Percentiles rank a stretch among this genome's conserved stretches.
Evolutionary conservation across 257 asterid species (phyloP).

Genomic region (Rehmannia glutinosa): DNA sequence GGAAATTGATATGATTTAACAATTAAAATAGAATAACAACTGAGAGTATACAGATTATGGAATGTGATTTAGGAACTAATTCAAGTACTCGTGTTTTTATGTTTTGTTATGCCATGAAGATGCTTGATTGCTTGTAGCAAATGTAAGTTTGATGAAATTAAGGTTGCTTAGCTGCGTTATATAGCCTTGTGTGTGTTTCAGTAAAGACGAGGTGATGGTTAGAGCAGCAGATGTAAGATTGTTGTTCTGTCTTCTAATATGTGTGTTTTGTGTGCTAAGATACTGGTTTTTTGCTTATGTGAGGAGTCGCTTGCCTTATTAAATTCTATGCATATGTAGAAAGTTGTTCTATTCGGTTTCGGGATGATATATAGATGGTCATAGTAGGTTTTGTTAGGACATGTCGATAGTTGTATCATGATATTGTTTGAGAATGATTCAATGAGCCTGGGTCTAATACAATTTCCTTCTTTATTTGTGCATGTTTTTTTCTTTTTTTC

Average conservation of each 20-base stretch:
- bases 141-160: not conserved
- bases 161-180: constrained; percentile 8
- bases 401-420: not conserved
- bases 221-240: not conserved
- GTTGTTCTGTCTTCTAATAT: not conserved
- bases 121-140: not conserved
- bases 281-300: too few species aligned
- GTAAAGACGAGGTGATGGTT: not conserved
- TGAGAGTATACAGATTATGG: not conserved
- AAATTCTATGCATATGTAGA: too few species aligned
- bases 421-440: not conserved
- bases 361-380: not conserved
- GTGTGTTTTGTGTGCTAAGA: not conserved
- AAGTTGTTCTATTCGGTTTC: not conserved
- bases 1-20: not conserved
- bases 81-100: not conserved
- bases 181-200: not conserved
- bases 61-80: not conserved
- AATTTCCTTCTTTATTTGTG: not conserved
- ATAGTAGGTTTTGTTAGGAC: not conserved
- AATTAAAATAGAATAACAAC: not conserved
- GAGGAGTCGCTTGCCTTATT: too few species aligned
- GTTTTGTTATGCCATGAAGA: not conserved
- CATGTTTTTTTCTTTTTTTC: not conserved
- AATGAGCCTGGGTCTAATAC: not conserved